Base-by-base conservation (phyloP, 768 basidiomycete genomes). In the Chalciporus sphaerocephalus region DNA sequence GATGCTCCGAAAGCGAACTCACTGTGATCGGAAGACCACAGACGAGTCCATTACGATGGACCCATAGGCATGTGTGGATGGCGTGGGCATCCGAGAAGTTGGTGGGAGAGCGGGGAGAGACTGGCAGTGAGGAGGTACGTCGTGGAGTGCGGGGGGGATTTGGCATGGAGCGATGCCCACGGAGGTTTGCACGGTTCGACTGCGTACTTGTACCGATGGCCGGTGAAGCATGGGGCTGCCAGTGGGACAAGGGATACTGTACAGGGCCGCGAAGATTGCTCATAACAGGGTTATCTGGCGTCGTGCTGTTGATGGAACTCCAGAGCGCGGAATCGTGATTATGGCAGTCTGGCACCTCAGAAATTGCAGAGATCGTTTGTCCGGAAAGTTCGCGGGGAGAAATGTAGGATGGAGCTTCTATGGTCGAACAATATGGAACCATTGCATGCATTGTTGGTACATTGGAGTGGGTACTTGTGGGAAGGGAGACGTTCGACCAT, bases 61-160 rank as follows among this genome's bases (percentile, higher is more conserved):
- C 1, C 58, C 58, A 62, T 2, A 22, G 4, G 16, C 60, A 61
- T 1, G 1, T 9, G 16, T 40, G 42, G 0, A 18, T 2, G 27
- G 3, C 9, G 12, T 2, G 11, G n/a, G 9, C 30, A 2, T 25
- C 25, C 6, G n/a, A 16, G 12, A 6, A 25, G 5, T 38, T 16
- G 11, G 8, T 15, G 6, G 22, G 23, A 1, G 15, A n/a, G 20
- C 7, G 3, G 0, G 27, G 1, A 8, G 39, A 21, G 1, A 38
- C 18, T 1, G 46, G 52, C 2, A 40, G 7, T 4, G 56, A 52
- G 3, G 20, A 27, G 11, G 48, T 20, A 15, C 44, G 47, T 12
- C 2, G 27, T 1, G 35, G 12, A 2, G 0, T 27, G 17, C 18
- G n/a, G 11, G 36, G 30, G 13, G 33, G 23, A 17, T 8, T 28